Percentiles rank a stretch among this genome's conserved stretches.
Evolutionary conservation across 768 basidiomycete genomes (phyloP).

Genomic region (Collybiopsis luxurians): DNA sequence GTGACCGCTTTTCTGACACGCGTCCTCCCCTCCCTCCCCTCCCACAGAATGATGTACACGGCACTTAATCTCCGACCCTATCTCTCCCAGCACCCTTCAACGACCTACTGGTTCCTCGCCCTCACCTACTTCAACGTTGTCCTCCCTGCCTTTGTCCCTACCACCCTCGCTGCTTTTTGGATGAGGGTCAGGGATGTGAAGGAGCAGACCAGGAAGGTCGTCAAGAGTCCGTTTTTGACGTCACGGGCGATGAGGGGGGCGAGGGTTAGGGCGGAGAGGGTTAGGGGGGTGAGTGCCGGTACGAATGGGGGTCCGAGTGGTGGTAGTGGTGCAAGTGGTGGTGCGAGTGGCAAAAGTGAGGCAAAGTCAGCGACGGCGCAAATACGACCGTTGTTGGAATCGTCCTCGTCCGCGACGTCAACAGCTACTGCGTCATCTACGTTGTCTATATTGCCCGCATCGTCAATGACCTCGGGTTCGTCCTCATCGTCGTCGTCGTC

Average conservation of each 20-base stretch:
- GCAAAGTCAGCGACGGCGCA: too few relatives aligned
- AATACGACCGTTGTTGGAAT: too few relatives aligned
- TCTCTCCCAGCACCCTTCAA: slow-evolving; percentile 28
- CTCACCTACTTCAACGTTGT: slow-evolving; percentile 66
- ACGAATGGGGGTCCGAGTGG: too few relatives aligned
- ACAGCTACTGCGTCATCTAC: too few relatives aligned
- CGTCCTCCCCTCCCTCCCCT: not conserved
- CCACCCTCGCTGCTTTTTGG: slow-evolving; percentile 43
- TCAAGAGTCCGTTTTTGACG: slow-evolving; percentile 49
- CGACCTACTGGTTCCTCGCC: slow-evolving; percentile 61
- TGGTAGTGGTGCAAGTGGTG: too few relatives aligned
- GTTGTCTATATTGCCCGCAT: too few relatives aligned
- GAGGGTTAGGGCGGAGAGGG: slow-evolving; percentile 39
- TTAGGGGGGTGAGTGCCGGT: not conserved
- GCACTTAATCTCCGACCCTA: slow-evolving; percentile 63
- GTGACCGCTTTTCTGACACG: too few relatives aligned
- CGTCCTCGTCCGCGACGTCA: too few relatives aligned
- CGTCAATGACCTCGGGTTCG: too few relatives aligned
- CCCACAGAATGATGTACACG: slow-evolving; percentile 59
- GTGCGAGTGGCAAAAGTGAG: too few relatives aligned
- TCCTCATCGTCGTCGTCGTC: too few relatives aligned
- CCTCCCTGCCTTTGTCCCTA: slow-evolving; percentile 56
- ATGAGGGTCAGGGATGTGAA: slow-evolving; percentile 53
- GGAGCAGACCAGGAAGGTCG: slow-evolving; percentile 44
- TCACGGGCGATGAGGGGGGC: slow-evolving; percentile 51